Base-by-base conservation (phyloP, 495 filamentous ascomycete species). In the Lasiosphaeris hirsuta region DNA sequence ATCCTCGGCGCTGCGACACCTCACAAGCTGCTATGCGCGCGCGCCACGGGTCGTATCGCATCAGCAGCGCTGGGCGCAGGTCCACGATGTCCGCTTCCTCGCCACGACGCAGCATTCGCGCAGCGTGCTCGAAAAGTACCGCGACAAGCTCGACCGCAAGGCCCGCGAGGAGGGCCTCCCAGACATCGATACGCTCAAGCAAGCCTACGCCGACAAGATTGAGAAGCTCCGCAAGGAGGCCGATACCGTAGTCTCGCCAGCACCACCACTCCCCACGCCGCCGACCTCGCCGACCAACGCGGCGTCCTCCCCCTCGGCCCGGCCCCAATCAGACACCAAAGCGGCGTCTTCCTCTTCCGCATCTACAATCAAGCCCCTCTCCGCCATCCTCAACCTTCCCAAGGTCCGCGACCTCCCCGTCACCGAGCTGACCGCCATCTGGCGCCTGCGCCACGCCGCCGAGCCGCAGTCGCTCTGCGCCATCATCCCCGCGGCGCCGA, bases 11-110 rank as follows among this genome's bases (percentile, higher is more conserved):
- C 70, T 76, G 35, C 70, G 72, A 51, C 68, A 69, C 67, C 63
- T 75, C 35, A 40, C 60, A 41, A 30, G 42, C 33, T 63, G 1
- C 58, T 66, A 17, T 69, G 69, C 51, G 59, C 46, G 47, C 15
- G 15, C 38, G 17, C 19, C 47, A 15, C 36, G 30, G 38, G 8
- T 45, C 18, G 19, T 18, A 4, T 35, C 33, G 7, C 36, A 69
- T 60, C 94, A 97, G 67, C 81, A 88, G 51, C 84, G 95, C 62
- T 92, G 90, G 88, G 95, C 94, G 8, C 90, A 88, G 60, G 92
- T 96, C 9, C 89, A 93, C 72, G 90, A 96, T 73, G 86, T 95
- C 43, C 90, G 92, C 42, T 96, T 94, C 78, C 78, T 96, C 15
- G 88, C 87, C 18, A 78, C 77, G 33, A 75, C 78, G 30, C 69